These are phyloP conservation scores for Nectriaceae sp. DNA, from an alignment of 2,329 filamentous ascomycete species.

Conservation along the genomic window DNA sequence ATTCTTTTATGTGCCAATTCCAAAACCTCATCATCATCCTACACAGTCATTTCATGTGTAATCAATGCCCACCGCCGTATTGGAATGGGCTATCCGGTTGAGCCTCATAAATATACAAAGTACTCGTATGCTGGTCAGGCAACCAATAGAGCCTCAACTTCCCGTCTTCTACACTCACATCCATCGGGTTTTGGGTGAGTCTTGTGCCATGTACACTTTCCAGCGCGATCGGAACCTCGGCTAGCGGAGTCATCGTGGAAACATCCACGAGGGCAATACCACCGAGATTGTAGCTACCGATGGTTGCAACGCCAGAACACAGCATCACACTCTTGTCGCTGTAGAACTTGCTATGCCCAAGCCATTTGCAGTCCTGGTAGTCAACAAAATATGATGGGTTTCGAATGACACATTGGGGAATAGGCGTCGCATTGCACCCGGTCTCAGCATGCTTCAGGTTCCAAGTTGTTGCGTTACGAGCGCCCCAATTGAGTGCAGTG, in stretches of 20 bases:
- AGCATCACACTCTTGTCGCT: constrained; percentile 45
- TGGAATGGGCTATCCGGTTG: constrained; percentile 24
- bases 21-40: too few relatives aligned
- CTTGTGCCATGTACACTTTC: constrained; percentile 39
- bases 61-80: constrained; percentile 17
- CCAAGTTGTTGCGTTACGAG: constrained; percentile 41
- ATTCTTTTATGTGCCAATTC: too few relatives aligned
- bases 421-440: constrained; percentile 18
- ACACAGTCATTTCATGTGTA: too few relatives aligned
- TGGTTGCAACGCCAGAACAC: constrained; percentile 46
- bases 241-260: constrained; percentile 44
- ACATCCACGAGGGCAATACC: constrained; percentile 50
- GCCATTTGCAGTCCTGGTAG: constrained; percentile 55
- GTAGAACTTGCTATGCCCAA: constrained; percentile 42
- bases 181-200: constrained; percentile 51
- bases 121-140: constrained; percentile 49
- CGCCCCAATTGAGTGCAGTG: constrained; percentile 49
- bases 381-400: constrained; percentile 49
- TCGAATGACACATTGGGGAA: constrained; percentile 17
- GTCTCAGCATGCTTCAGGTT: constrained; percentile 22
- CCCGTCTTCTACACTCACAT: constrained; percentile 45
- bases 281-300: constrained; percentile 39
- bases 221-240: constrained; percentile 47
- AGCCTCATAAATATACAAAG: constrained; percentile 50
- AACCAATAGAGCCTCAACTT: constrained; percentile 48